Evolutionary conservation across 257 asterid species (phyloP).

Genomic region (Gynochthodes officinalis): DNA sequence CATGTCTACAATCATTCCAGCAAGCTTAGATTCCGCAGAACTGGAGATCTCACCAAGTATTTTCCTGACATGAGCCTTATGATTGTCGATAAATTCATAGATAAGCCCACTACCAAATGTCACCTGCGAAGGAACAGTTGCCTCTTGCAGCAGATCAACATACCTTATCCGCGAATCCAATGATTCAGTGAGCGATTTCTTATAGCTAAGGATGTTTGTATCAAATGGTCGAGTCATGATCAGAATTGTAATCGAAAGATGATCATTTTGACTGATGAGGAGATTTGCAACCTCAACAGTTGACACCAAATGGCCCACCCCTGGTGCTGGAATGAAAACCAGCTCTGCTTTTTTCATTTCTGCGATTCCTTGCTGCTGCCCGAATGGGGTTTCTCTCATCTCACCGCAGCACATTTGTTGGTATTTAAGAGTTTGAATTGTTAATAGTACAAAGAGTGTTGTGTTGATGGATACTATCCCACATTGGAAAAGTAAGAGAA

Average conservation of each 20-base stretch:
- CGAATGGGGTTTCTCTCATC: too few relatives aligned
- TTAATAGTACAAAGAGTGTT: too few relatives aligned
- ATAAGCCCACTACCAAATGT: background rate
- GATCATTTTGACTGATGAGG: background rate
- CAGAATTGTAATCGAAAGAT: background rate
- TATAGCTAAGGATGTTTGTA: constrained; percentile 10
- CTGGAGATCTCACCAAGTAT: background rate
- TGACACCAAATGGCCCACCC: constrained; percentile 5
- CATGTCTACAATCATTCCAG: constrained; percentile 5
- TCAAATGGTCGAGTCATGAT: constrained; percentile 3
- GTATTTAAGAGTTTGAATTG: background rate
- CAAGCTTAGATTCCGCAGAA: background rate
- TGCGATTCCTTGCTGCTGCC: background rate
- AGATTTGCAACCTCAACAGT: constrained; percentile 1
- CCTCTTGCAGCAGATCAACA: background rate
- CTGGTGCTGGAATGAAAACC: constrained; percentile 6
- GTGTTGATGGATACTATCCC: too few relatives aligned
- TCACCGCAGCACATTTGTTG: too few relatives aligned
- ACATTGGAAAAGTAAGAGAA: too few relatives aligned
- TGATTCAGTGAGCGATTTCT: constrained; percentile 7
- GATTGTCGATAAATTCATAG: background rate
- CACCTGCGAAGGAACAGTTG: background rate
- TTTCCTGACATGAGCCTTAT: background rate
- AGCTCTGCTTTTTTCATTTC: constrained; percentile 12
- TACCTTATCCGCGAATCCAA: background rate